These are phyloP conservation scores for Erythrobasidium hasegawianum DNA, from an alignment of 1,284 basidiomycete species.

Conservation along the genomic window DNA sequence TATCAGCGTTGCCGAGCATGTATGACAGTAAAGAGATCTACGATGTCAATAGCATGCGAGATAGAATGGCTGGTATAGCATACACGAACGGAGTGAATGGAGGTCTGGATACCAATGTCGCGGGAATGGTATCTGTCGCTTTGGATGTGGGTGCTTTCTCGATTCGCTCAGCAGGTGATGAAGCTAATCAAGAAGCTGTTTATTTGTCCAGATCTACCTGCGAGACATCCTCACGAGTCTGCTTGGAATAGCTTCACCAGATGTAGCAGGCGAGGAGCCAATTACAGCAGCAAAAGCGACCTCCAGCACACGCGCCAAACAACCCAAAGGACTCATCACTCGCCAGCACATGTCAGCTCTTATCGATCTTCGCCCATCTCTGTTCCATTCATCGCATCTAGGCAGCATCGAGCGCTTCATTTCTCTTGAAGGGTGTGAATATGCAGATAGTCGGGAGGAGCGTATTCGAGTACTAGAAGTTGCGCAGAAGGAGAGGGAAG, in stretches of 20 bases:
- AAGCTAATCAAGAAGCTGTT: too few species aligned
- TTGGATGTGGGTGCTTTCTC: constrained; percentile 45
- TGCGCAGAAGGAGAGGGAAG: constrained; percentile 3
- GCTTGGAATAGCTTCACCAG: constrained; percentile 12
- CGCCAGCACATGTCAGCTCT: constrained; percentile 15
- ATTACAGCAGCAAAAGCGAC: too few species aligned
- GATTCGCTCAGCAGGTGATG: too few species aligned
- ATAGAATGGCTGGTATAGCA: constrained; percentile 50
- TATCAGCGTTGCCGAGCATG: constrained; percentile 44
- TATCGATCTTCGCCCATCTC: constrained; percentile 11
- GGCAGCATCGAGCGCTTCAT: constrained; percentile 26
- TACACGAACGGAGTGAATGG: constrained; percentile 49
- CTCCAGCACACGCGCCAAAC: too few species aligned
- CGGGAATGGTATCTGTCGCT: constrained; percentile 47
- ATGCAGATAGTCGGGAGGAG: constrained; percentile 11
- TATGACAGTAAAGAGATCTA: constrained; percentile 50
- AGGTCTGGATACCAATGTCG: constrained; percentile 48
- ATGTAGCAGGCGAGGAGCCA: constrained; percentile 1
- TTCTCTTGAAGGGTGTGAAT: constrained; percentile 17
- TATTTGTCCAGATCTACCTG: constrained; percentile 31
- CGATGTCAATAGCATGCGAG: constrained; percentile 48
- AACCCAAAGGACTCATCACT: constrained; percentile 6
- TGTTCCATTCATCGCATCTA: constrained; percentile 19
- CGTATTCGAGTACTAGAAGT: constrained; percentile 12
- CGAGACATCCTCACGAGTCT: constrained; percentile 16